Percentiles rank a stretch among this genome's conserved stretches.
These are phyloP conservation scores for Penicillium sp. DNA, from an alignment of 2,329 filamentous ascomycete species.

Conservation along the genomic window DNA sequence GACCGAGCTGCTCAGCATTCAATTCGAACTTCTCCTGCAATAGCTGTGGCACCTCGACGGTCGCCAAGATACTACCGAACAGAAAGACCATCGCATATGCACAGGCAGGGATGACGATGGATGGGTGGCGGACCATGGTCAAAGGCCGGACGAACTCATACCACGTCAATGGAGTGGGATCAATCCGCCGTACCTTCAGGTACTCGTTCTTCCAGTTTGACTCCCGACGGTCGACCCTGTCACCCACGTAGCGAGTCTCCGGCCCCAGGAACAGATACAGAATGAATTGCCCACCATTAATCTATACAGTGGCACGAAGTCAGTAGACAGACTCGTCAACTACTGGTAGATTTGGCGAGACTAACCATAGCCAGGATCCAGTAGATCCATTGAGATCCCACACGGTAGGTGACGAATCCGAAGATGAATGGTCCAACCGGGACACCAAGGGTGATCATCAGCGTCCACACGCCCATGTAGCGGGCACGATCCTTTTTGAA, in stretches of 20 bases:
- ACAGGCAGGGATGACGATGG: slow-evolving; percentile 52
- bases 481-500: slow-evolving; percentile 55
- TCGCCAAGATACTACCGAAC: slow-evolving; percentile 54
- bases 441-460: slow-evolving; percentile 51
- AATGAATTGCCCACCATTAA: slow-evolving; percentile 57
- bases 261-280: slow-evolving; percentile 56
- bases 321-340: neutral
- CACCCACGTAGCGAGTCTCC: slow-evolving; percentile 53
- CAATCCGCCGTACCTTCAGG: slow-evolving; percentile 51
- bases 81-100: slow-evolving; percentile 60
- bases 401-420: slow-evolving; percentile 49
- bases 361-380: slow-evolving; percentile 57
- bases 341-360: neutral
- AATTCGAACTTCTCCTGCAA: slow-evolving; percentile 57
- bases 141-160: slow-evolving; percentile 55
- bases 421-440: slow-evolving; percentile 43
- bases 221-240: slow-evolving; percentile 25
- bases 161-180: slow-evolving; percentile 49
- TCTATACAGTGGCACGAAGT: slow-evolving; percentile 31
- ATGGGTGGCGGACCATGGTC: slow-evolving; percentile 46
- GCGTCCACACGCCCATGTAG: slow-evolving; percentile 59
- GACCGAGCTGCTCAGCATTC: slow-evolving; percentile 57
- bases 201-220: slow-evolving; percentile 47
- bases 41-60: slow-evolving; percentile 60
- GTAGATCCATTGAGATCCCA: slow-evolving; percentile 60